phyloP scores from a whole-genome alignment of 1,139 yeast genomes.

The Kazachstania sp. region DNA sequence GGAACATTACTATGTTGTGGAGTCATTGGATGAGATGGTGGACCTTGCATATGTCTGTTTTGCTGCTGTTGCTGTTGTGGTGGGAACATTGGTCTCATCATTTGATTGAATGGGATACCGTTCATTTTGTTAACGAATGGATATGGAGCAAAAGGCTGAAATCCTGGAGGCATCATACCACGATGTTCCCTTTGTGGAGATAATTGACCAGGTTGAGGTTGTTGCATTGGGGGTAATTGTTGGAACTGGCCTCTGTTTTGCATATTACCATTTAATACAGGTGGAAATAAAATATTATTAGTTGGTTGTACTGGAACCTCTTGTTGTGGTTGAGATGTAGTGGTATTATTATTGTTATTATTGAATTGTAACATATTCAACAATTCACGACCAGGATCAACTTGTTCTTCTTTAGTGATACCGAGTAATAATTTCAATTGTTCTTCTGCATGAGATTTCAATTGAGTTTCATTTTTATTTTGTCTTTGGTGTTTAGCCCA shows the following conservation, averaged over 20 bases:
- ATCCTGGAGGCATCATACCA: constrained; percentile 13
- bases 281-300: background rate
- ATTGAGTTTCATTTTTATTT: constrained; percentile 43
- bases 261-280: background rate
- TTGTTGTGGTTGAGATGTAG: background rate
- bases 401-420: constrained; percentile 34
- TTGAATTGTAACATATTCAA: constrained; percentile 42
- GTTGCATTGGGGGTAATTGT: background rate
- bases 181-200: constrained; percentile 20
- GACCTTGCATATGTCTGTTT: background rate
- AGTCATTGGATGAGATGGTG: background rate
- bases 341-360: background rate
- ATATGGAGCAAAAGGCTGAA: constrained; percentile 28
- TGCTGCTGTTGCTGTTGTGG: background rate
- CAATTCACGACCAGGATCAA: constrained; percentile 71
- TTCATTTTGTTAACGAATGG: constrained; percentile 28
- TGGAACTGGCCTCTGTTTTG: background rate
- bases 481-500: constrained; percentile 53
- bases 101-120: constrained; percentile 1
- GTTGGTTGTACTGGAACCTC: background rate
- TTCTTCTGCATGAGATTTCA: constrained; percentile 46
- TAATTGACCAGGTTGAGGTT: background rate
- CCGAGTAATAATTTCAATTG: constrained; percentile 60
- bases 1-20: background rate
- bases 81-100: background rate